Conservation (phyloP, 257 asterid genomes). For the Nicotiana undulata region DNA sequence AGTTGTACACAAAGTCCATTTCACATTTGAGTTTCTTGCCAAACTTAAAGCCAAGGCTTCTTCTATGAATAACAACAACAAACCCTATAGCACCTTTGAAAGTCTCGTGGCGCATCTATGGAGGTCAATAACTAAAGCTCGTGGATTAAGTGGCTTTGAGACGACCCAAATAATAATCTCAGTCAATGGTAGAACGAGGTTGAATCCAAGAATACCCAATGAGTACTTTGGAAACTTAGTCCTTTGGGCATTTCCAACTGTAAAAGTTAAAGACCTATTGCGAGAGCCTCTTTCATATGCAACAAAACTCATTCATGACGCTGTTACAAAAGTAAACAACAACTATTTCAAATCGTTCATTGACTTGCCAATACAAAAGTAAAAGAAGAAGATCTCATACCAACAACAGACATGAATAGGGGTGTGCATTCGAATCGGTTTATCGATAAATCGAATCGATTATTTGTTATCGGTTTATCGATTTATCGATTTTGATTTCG, state of each 20-base stretch:
- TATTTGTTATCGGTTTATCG: no score
- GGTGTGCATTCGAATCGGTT: no score
- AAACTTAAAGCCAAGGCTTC: conserved; percentile 59
- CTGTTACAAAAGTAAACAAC: conserved; percentile 40
- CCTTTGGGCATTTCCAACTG: conserved; percentile 62
- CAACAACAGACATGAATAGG: no score
- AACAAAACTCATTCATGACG: conserved; percentile 56
- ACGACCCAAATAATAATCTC: conserved; percentile 54
- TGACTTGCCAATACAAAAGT: conserved; percentile 52
- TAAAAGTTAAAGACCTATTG: conserved; percentile 37
- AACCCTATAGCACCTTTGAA: conserved; percentile 65
- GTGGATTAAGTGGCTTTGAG: conserved; percentile 37
- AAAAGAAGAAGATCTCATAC: conserved; percentile 41
- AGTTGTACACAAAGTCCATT: conserved; percentile 44
- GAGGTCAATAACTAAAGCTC: conserved; percentile 62
- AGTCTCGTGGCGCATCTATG: conserved; percentile 73
- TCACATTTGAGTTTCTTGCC: conserved; percentile 39
- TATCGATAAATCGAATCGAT: no score
- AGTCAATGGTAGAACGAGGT: conserved; percentile 60
- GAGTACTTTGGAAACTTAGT: conserved; percentile 76
- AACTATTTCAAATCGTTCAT: conserved; percentile 60
- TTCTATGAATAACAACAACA: conserved; percentile 22
- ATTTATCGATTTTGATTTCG: no score
- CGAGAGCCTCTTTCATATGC: conserved; percentile 39
- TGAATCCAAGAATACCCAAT: conserved; percentile 47